Conservation (phyloP, 2,329 filamentous ascomycete species). For the Neonectria punicea region DNA sequence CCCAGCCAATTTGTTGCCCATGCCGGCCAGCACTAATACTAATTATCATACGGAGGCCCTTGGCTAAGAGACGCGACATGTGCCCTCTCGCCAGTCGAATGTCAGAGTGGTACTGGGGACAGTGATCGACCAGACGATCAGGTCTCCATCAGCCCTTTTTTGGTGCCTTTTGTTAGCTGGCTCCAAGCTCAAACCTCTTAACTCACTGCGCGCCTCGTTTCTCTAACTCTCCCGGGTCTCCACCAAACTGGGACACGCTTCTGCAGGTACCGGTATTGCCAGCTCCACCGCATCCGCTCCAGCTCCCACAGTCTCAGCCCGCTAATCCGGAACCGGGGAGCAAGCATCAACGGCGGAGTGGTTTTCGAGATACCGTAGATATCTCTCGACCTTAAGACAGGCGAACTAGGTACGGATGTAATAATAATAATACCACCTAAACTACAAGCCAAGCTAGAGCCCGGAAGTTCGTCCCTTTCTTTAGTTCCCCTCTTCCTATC, state of each 20-base stretch:
- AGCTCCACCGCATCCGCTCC: constrained; percentile 18
- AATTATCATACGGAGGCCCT: not conserved
- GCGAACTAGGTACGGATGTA: not conserved
- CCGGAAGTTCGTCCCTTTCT: not conserved
- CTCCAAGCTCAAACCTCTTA: not conserved
- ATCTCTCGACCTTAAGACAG: not conserved
- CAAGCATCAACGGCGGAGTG: constrained; percentile 1
- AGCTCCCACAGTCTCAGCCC: constrained; percentile 18
- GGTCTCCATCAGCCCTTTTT: not conserved
- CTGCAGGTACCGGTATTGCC: constrained; percentile 24
- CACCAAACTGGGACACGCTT: constrained; percentile 26
- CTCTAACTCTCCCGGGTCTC: not conserved
- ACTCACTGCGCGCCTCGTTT: not conserved
- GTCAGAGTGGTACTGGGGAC: not conserved
- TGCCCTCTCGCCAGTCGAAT: not conserved
- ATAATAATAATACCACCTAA: no score
- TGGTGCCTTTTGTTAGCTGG: not conserved
- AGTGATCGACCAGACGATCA: not conserved
- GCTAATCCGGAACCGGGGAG: constrained; percentile 20
- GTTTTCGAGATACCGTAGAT: not conserved
- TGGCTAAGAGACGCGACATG: not conserved
- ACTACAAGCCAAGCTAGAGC: not conserved
- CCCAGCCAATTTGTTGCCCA: constrained; percentile 31
- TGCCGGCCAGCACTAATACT: not conserved
- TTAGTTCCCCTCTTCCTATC: not conserved